Evolutionary conservation across 371 early-diverging fungal species (phyloP).

Genomic region (Saksenaea oblongispora): DNA sequence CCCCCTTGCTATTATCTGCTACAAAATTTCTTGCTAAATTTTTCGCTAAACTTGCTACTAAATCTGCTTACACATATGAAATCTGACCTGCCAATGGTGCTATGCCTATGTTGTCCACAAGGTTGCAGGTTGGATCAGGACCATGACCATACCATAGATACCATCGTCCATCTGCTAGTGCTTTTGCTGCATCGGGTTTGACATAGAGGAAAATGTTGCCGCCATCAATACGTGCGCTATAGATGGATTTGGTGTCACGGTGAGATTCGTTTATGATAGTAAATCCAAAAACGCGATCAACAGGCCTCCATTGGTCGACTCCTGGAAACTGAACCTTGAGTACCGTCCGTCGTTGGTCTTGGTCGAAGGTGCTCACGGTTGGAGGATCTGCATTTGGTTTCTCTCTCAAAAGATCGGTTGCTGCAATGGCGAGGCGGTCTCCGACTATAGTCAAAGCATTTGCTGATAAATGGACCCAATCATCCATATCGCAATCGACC

Average conservation of each 20-base stretch:
- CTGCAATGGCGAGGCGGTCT: constrained; percentile 28
- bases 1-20: too few species aligned
- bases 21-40: too few species aligned
- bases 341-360: neutral
- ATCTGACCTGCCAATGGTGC: constrained; percentile 10
- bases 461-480: constrained; percentile 38
- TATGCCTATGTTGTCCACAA: constrained; percentile 10
- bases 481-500: constrained; percentile 38
- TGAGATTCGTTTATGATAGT: neutral
- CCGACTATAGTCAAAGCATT: constrained; percentile 25
- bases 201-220: constrained; percentile 12
- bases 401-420: constrained; percentile 6
- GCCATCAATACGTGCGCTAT: constrained; percentile 12
- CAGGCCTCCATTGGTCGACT: neutral
- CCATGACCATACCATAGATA: constrained; percentile 26
- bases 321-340: neutral
- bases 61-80: too few species aligned
- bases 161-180: neutral
- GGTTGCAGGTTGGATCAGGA: constrained; percentile 17
- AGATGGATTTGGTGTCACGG: neutral
- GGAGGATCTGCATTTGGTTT: neutral
- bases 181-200: constrained; percentile 7
- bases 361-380: neutral
- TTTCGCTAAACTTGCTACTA: too few species aligned
- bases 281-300: constrained; percentile 16